Evolutionary conservation across 2,329 filamentous ascomycete genomes (phyloP).

Genomic region (Trichoderma lentiforme): DNA sequence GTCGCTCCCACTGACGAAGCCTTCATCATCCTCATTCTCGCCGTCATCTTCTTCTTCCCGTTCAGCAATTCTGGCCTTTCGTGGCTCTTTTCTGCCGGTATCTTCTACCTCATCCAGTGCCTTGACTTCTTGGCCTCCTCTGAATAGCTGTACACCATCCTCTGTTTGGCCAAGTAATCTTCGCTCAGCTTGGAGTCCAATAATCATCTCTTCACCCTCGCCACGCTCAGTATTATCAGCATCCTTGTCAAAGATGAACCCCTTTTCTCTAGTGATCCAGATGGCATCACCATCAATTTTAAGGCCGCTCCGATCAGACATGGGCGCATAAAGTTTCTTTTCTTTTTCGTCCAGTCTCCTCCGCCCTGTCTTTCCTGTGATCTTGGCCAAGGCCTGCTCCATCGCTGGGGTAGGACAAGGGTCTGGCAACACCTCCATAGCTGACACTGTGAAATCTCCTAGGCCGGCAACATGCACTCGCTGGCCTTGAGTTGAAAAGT

Average conservation of each 20-base stretch:
- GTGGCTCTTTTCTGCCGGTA: conserved; percentile 57
- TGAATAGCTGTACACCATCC: conserved; percentile 81
- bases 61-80: conserved; percentile 57
- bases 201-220: conserved; percentile 92
- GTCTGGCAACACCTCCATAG: conserved; percentile 84
- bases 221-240: conserved; percentile 71
- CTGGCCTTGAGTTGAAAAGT: conserved; percentile 82
- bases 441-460: conserved; percentile 79
- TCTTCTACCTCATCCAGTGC: conserved; percentile 53
- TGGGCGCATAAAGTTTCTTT: conserved; percentile 91
- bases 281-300: conserved; percentile 97
- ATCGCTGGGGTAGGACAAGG: conserved; percentile 92
- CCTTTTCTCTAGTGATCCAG: conserved; percentile 72
- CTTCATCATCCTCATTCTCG: conserved; percentile 56
- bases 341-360: conserved; percentile 91
- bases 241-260: conserved; percentile 70
- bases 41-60: conserved; percentile 58
- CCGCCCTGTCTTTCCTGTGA: conserved; percentile 75
- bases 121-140: conserved; percentile 67
- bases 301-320: conserved; percentile 95
- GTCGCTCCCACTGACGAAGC: conserved; percentile 52
- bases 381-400: conserved; percentile 82
- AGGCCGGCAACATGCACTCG: conserved; percentile 89
- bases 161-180: conserved; percentile 78
- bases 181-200: conserved; percentile 80